Evolutionary conservation across 805 yeast species (phyloP).

Genomic region (Saccharomyces paradoxus): DNA sequence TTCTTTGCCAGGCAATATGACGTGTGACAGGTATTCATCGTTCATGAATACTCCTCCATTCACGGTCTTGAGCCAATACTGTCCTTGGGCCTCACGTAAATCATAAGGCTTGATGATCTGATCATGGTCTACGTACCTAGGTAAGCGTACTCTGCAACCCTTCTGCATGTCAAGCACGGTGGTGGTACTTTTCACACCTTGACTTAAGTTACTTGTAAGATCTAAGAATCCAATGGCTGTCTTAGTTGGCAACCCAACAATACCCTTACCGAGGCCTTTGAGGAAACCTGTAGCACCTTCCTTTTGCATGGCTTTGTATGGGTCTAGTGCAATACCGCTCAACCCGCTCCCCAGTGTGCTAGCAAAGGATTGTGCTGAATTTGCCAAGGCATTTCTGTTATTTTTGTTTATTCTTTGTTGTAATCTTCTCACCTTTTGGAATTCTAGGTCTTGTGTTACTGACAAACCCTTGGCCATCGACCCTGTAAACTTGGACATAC

Average conservation of each 20-base stretch:
- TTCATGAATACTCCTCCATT: slow-evolving; percentile 69
- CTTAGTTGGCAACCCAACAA: slow-evolving; percentile 94
- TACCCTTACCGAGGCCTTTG: slow-evolving; percentile 87
- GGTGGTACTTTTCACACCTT: slow-evolving; percentile 88
- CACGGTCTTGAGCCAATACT: slow-evolving; percentile 76
- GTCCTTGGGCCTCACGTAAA: slow-evolving; percentile 86
- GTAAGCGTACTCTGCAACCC: slow-evolving; percentile 71
- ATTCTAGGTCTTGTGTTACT: slow-evolving; percentile 75
- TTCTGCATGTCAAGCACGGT: slow-evolving; percentile 78
- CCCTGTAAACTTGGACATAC: slow-evolving; percentile 86
- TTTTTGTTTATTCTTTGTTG: slow-evolving; percentile 71
- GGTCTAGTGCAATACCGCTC: slow-evolving; percentile 83
- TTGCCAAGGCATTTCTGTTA: slow-evolving; percentile 74
- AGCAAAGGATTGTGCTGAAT: slow-evolving; percentile 82
- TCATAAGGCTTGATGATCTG: slow-evolving; percentile 68
- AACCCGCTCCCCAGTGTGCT: slow-evolving; percentile 84
- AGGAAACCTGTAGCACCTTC: slow-evolving; percentile 90
- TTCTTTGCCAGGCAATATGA: slow-evolving; percentile 73
- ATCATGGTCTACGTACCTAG: slow-evolving; percentile 63
- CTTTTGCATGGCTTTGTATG: slow-evolving; percentile 78
- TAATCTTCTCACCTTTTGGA: slow-evolving; percentile 72
- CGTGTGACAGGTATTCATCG: slow-evolving; percentile 80
- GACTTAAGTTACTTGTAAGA: slow-evolving; percentile 84
- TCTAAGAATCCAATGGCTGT: slow-evolving; percentile 94
- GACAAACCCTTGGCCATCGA: slow-evolving; percentile 91